These are phyloP conservation scores for Diaporthe helianthi DNA, from an alignment of 2,329 filamentous ascomycete species.

Conservation along the genomic window DNA sequence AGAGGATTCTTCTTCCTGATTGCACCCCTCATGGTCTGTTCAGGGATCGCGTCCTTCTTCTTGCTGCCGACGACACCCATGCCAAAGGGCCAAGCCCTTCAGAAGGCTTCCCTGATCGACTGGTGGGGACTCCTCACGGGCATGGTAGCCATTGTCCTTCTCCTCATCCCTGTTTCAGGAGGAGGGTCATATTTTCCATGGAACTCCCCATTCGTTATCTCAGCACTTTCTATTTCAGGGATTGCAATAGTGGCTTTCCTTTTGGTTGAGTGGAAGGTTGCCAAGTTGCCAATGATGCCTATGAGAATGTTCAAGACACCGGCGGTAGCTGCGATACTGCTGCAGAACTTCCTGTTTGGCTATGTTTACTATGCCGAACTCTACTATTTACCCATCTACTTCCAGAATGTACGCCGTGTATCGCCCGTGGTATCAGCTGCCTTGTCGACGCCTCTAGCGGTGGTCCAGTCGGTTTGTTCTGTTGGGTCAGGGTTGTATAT, in stretches of 20 bases:
- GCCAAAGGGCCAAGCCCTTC: conserved; percentile 49
- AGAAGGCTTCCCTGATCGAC: conserved; percentile 57
- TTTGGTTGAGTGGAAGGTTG: conserved; percentile 60
- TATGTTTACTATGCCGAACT: conserved; percentile 60
- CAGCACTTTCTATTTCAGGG: conserved; percentile 58
- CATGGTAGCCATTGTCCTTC: conserved; percentile 58
- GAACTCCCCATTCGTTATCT: conserved; percentile 61
- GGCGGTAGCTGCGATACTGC: conserved; percentile 56
- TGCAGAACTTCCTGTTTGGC: conserved; percentile 62
- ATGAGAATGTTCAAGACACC: conserved; percentile 53
- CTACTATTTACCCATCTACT: conserved; percentile 63
- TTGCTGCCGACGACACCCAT: conserved; percentile 54
- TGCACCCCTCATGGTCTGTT: conserved; percentile 52
- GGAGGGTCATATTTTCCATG: conserved; percentile 61
- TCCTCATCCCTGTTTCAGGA: conserved; percentile 64
- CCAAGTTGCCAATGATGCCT: conserved; percentile 59
- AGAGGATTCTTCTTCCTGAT: conserved; percentile 53
- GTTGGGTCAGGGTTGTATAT: conserved; percentile 58
- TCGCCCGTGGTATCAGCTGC: conserved; percentile 50
- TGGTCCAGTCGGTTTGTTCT: conserved; percentile 50
- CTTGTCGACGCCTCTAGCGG: conserved; percentile 55
- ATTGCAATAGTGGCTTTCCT: conserved; percentile 56
- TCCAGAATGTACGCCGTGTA: conserved; percentile 52
- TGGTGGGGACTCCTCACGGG: conserved; percentile 57
- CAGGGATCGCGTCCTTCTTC: conserved; percentile 49